Conservation (phyloP, 345 rosid genomes). For the Crucihimalaya himalaica region DNA sequence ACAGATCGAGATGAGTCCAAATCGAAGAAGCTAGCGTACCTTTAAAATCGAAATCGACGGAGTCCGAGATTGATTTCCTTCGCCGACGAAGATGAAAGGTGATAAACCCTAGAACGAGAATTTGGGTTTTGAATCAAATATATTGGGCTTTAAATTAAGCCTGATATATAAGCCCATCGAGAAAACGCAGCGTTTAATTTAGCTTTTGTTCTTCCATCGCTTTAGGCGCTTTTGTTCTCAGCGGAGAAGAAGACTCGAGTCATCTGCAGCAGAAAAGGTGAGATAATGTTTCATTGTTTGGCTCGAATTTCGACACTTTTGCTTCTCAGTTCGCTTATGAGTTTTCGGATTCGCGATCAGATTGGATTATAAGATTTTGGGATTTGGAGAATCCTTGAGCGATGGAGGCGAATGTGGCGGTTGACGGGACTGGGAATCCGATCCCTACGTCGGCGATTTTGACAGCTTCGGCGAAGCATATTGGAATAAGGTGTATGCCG, state of each 20-base stretch:
- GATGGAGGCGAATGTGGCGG: conserved; percentile 67
- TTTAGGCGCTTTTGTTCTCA: background rate
- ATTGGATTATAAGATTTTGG: background rate
- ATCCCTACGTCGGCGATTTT: conserved; percentile 85
- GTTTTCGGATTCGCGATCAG: background rate
- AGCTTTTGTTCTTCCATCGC: background rate
- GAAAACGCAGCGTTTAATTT: conserved; percentile 13
- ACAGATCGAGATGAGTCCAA: background rate
- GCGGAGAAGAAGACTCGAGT: background rate
- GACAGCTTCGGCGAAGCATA: conserved; percentile 76
- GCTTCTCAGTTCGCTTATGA: background rate
- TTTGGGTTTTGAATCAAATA: background rate
- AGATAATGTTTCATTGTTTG: background rate
- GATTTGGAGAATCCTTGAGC: background rate
- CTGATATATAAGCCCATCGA: background rate
- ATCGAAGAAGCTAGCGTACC: background rate
- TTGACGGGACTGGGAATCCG: conserved; percentile 66
- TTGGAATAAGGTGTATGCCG: conserved; percentile 54
- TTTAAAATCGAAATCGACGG: conserved; percentile 1
- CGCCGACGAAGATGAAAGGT: background rate
- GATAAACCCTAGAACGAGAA: conserved; percentile 11
- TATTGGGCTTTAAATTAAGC: background rate
- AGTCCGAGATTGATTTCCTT: background rate
- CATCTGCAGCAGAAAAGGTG: background rate
- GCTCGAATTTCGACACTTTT: background rate